These are phyloP conservation scores for Saitozyma podzolica DNA, from an alignment of 768 basidiomycete genomes.

Conservation along the genomic window DNA sequence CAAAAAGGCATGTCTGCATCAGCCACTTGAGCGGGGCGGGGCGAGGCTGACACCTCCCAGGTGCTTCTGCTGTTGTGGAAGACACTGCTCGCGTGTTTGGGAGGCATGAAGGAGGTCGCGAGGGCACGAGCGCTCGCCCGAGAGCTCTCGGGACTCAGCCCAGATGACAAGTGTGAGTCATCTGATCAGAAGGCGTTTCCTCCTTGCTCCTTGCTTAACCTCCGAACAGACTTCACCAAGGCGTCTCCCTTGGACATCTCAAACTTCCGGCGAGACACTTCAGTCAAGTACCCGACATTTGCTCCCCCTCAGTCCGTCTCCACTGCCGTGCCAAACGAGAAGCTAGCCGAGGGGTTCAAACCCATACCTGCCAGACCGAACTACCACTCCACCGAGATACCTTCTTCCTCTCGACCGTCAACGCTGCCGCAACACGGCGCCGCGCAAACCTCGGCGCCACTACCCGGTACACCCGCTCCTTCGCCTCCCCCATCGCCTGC, in stretches of 20 bases:
- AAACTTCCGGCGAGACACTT: slow-evolving; percentile 82
- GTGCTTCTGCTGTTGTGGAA: slow-evolving; percentile 89
- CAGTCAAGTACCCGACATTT: slow-evolving; percentile 96
- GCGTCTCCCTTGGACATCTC: slow-evolving; percentile 88
- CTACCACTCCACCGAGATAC: slow-evolving; percentile 67
- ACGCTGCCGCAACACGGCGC: slow-evolving; percentile 6
- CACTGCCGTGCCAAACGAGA: slow-evolving; percentile 53
- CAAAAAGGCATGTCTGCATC: slow-evolving; percentile 68
- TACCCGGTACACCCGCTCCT: slow-evolving; percentile 83
- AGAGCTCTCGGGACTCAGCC: slow-evolving; percentile 75
- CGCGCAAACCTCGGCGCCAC: slow-evolving; percentile 25
- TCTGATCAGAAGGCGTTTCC: background rate
- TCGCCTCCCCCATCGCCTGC: slow-evolving; percentile 67
- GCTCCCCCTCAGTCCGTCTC: slow-evolving; percentile 56
- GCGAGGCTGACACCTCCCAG: background rate
- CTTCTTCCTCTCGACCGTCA: slow-evolving; percentile 6
- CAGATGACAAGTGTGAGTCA: slow-evolving; percentile 37
- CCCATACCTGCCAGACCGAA: slow-evolving; percentile 93
- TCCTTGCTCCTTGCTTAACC: slow-evolving; percentile 25
- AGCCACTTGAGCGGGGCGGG: background rate
- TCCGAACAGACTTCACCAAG: slow-evolving; percentile 68
- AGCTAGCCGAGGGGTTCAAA: slow-evolving; percentile 83
- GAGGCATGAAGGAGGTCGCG: slow-evolving; percentile 81
- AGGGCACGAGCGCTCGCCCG: slow-evolving; percentile 81
- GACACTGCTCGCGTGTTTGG: slow-evolving; percentile 83